Evolutionary conservation across 805 yeast species (phyloP).

Genomic region (Lipomyces starkeyi): DNA sequence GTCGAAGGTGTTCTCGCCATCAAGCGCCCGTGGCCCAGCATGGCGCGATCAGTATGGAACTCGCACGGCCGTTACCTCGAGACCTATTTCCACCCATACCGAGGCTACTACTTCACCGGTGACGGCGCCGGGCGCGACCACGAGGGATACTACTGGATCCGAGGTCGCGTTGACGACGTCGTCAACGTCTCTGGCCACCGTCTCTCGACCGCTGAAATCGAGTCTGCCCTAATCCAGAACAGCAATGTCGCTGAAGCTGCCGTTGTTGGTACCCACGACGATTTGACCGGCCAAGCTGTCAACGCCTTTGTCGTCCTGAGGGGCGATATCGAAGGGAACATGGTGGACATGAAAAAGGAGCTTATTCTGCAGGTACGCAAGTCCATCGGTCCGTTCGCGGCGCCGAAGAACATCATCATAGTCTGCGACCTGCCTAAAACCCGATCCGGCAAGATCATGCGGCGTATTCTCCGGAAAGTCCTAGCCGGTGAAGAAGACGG

Average conservation of each 20-base stretch:
- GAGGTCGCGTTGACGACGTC: conserved; percentile 98
- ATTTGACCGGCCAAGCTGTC: conserved; percentile 96
- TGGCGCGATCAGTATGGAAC: conserved; percentile 93
- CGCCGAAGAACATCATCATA: conserved; percentile 84
- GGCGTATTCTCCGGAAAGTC: conserved; percentile 94
- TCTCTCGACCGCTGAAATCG: conserved; percentile 97
- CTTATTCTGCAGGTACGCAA: conserved; percentile 87
- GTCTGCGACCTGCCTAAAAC: conserved; percentile 97
- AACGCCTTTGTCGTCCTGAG: conserved; percentile 91
- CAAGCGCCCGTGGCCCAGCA: conserved; percentile 95
- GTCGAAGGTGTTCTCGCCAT: conserved; percentile 97
- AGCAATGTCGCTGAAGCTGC: conserved; percentile 88
- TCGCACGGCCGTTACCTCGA: conserved; percentile 86
- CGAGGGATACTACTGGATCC: conserved; percentile 96
- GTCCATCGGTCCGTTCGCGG: conserved; percentile 91
- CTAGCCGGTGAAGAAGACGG: conserved; percentile 90
- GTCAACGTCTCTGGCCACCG: conserved; percentile 98
- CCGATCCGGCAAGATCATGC: conserved; percentile 97
- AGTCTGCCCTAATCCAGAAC: conserved; percentile 84
- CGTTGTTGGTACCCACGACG: conserved; percentile 95
- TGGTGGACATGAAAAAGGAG: conserved; percentile 61
- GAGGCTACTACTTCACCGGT: conserved; percentile 94
- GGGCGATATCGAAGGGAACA: conserved; percentile 49
- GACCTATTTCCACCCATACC: conserved; percentile 91
- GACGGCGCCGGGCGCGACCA: conserved; percentile 98